A percentile compares a stretch with the other conserved stretches of the same genome.
phyloP scores from a whole-genome alignment of 1,284 basidiomycete species.

The Ustilago cynodontis region DNA sequence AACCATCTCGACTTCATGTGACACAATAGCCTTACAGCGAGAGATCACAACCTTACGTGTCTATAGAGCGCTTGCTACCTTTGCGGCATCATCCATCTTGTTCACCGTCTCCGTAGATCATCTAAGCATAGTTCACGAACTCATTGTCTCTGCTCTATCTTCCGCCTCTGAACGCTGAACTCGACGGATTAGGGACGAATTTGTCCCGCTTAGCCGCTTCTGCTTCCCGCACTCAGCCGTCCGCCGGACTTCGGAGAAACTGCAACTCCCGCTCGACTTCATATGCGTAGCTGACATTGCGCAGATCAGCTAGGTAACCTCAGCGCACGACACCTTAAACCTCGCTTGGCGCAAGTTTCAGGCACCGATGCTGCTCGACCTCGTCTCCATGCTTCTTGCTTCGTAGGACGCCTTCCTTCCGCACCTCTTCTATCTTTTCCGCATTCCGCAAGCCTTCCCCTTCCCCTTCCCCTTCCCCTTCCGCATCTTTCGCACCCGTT shows the following conservation, averaged over 20 bases:
- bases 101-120: neutral
- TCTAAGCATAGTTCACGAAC: neutral
- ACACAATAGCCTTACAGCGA: neutral
- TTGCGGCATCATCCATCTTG: neutral
- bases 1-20: neutral
- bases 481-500: slow-evolving; percentile 1
- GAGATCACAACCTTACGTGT: neutral
- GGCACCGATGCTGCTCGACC: neutral
- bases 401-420: neutral
- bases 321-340: neutral
- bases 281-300: neutral
- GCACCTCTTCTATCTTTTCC: no score
- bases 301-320: neutral
- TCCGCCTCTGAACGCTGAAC: neutral
- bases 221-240: neutral
- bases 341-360: neutral
- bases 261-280: neutral
- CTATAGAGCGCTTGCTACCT: neutral
- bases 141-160: neutral
- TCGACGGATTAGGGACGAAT: neutral
- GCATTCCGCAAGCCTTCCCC: no score
- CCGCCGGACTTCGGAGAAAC: neutral
- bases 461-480: neutral
- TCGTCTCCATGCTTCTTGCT: neutral
- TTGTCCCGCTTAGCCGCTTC: neutral